Evolutionary conservation across 1,284 basidiomycete species (phyloP).

Genomic region (Mycena sp.): DNA sequence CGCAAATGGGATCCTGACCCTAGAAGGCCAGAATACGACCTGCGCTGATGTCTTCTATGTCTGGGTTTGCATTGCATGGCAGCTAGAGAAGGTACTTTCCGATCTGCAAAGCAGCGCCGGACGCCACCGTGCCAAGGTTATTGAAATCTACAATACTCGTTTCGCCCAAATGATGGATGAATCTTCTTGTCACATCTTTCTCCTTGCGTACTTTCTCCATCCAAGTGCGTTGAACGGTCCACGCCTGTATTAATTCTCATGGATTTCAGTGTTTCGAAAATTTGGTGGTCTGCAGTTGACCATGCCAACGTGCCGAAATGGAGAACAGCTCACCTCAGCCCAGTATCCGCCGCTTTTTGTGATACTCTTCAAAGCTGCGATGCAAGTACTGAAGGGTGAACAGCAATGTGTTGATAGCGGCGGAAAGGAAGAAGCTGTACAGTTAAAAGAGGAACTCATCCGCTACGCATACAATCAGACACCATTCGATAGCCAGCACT

Average conservation of each 20-base stretch:
- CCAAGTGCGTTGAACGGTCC: slow-evolving; percentile 27
- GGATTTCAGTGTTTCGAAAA: slow-evolving; percentile 24
- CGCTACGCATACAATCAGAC: slow-evolving; percentile 32
- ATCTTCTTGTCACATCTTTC: slow-evolving; percentile 36
- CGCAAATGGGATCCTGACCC: slow-evolving; percentile 35
- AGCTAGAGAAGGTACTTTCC: slow-evolving; percentile 31
- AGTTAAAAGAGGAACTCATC: slow-evolving; percentile 26
- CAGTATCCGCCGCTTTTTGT: slow-evolving; percentile 25
- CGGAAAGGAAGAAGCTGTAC: slow-evolving; percentile 8
- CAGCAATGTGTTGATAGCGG: slow-evolving; percentile 1
- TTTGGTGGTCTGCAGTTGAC: slow-evolving; percentile 33
- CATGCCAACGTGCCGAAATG: slow-evolving; percentile 27
- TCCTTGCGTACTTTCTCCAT: slow-evolving; percentile 38
- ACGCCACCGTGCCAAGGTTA: slow-evolving; percentile 10
- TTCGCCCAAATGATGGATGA: slow-evolving; percentile 41
- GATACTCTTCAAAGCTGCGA: slow-evolving; percentile 23
- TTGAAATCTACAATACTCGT: slow-evolving; percentile 33
- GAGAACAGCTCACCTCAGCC: neutral
- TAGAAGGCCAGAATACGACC: slow-evolving; percentile 38
- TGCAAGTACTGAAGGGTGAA: slow-evolving; percentile 22
- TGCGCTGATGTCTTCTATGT: slow-evolving; percentile 40
- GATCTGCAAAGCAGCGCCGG: slow-evolving; percentile 3
- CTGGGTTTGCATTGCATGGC: slow-evolving; percentile 38
- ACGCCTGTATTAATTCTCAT: neutral
- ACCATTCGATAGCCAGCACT: slow-evolving; percentile 26